A percentile compares a stretch with the other conserved stretches of the same genome.
These are phyloP conservation scores for Melaleuca quinquenervia DNA, from an alignment of 345 rosid species.

Conservation along the genomic window DNA sequence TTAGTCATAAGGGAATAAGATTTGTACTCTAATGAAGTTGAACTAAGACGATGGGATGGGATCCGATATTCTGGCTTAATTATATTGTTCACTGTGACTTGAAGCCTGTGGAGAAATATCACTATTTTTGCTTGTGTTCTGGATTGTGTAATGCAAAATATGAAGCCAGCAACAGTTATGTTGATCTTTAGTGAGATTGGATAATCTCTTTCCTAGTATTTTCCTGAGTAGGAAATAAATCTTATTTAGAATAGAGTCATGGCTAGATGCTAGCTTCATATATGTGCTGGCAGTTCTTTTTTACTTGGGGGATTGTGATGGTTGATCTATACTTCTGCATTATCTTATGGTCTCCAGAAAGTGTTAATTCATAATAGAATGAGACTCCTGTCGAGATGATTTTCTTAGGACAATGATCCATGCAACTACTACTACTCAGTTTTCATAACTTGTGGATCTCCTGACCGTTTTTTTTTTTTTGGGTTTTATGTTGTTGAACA, in stretches of 20 bases:
- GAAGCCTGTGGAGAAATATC: neutral
- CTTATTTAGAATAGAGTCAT: neutral
- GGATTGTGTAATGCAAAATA: neutral
- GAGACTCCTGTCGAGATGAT: neutral
- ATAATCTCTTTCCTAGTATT: neutral
- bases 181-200: neutral
- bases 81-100: neutral
- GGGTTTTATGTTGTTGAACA: constrained; percentile 16
- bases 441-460: neutral
- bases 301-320: neutral
- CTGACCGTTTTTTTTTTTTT: neutral
- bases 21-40: neutral
- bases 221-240: neutral
- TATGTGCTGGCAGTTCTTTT: neutral
- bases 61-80: neutral
- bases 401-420: neutral
- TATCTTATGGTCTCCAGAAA: neutral
- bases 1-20: neutral
- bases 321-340: neutral
- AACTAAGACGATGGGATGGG: neutral
- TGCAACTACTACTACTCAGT: neutral
- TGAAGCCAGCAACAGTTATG: neutral
- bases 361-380: neutral
- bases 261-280: neutral
- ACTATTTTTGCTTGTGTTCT: neutral